These are phyloP conservation scores for Arachis stenosperma DNA, from an alignment of 306 rosid genomes.

Conservation along the genomic window DNA sequence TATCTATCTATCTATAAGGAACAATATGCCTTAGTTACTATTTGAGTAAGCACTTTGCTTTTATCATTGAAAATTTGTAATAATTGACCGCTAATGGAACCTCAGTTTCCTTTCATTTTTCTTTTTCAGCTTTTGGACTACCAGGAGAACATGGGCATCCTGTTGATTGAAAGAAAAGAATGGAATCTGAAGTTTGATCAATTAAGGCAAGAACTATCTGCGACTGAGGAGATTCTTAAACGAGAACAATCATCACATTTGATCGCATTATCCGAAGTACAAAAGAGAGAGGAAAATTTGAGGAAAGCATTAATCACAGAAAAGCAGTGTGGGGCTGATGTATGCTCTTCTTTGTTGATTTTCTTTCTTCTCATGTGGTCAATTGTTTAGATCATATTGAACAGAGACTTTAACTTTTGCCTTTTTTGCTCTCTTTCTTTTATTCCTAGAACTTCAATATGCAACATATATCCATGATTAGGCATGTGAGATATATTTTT, in stretches of 20 bases:
- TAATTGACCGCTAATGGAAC: conserved; percentile 28
- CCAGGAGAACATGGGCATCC: conserved; percentile 91
- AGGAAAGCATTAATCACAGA: conserved; percentile 65
- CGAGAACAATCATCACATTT: conserved; percentile 81
- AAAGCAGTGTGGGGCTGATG: conserved; percentile 76
- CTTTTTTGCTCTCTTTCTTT: not conserved
- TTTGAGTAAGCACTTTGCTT: conserved; percentile 17
- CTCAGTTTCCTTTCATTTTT: conserved; percentile 31
- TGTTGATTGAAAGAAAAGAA: conserved; percentile 80
- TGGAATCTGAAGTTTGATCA: conserved; percentile 68
- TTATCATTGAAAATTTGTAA: not conserved
- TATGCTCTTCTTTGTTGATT: conserved; percentile 38
- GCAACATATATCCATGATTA: conserved; percentile 2
- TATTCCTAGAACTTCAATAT: conserved; percentile 9
- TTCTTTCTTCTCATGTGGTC: conserved; percentile 21
- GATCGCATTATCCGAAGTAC: conserved; percentile 72
- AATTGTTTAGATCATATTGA: not conserved
- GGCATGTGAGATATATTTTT: not conserved
- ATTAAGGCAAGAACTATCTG: conserved; percentile 62
- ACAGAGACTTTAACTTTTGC: conserved; percentile 11
- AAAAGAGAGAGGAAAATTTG: conserved; percentile 71
- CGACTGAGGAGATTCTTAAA: conserved; percentile 79
- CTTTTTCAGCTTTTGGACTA: conserved; percentile 77
- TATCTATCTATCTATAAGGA: not conserved
- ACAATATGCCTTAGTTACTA: not conserved